Evolutionary conservation across 352 stramenopile species (phyloP), one percentile per base, ranked within the genome.

Genomic region (Phytophthora sp.): DNA sequence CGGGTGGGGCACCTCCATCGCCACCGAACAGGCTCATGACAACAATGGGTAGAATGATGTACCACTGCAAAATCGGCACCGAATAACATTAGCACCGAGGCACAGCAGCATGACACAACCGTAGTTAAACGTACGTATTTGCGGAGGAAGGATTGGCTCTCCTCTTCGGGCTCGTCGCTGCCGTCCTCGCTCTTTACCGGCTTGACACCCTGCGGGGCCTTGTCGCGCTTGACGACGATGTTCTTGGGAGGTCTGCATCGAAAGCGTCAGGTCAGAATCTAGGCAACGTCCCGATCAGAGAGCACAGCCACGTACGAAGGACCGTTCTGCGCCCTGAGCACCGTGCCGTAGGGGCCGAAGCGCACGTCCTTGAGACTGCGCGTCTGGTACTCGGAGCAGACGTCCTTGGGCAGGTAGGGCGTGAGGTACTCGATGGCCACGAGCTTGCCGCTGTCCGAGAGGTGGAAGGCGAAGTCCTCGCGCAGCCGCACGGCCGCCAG

Each of bases 341-440:
- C 77, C 8, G 70, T 79, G 15, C 82, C 86, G 26, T 77, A 78
- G 35, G 80, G 71, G 24, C 66, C 64, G 12, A 94, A 82, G 57
- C 78, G 87, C 64, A 79, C 75, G 32, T 69, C 79, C 64, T 78
- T 82, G n/a, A 92, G 58, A 21, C 76, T 76, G 27, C 74, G 79
- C 58, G 84, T 88, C 34, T 77, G 56, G 60, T 85, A 80, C 55
- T 84, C 77, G 23, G 54, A 43, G 37, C 84, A 95, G 5, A 61
- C 61, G 1, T 56, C 55, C 0, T 66, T 42, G 12, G 57, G 45
- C 43, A 91, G 32, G 50, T 81, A 81, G 7, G 85, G 82, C 53
- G 86, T 92, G 37, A 91, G 72, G 63, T 91, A 95, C 56, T 95
- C 86, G 38, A 95, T 91, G 21, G 80, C 76, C 21, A 93, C 59